Base-by-base conservation (phyloP, 2,329 filamentous ascomycete species). In the Cryphonectria japonica region DNA sequence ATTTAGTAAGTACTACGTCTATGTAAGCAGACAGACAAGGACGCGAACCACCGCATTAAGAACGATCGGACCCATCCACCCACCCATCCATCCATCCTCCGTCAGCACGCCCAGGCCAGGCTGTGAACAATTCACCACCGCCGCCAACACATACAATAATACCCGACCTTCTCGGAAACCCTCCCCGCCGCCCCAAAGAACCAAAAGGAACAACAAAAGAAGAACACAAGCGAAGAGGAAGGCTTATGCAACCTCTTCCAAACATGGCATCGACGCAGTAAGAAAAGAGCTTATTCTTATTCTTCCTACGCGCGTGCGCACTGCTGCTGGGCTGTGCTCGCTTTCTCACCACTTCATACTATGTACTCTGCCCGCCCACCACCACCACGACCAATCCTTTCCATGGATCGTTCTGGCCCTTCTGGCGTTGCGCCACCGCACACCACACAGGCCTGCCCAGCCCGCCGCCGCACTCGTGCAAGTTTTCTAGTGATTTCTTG, bases 261-360 rank as follows among this genome's bases (percentile, higher is more conserved):
- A 34, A 34, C 29, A 14, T 32, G 54, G 54, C 54, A 32, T 16
- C 54, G 54, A 14, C 54, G 29, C 6, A 19, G 26, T 57, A 29
- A 50, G 46, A 50, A n/a, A 50, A 50, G 54, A 59, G 13, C 3
- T 59, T 59, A 59, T 59, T 59, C 54, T 34, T 59, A 59, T 59
- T 59, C 54, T 22, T 59, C 54, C 54, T 59, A 7, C 54, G 26
- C 29, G 29, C 46, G 46, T 16, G 46, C 9, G 46, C 46, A 46
- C 22, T 50, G n/a, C 22, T 50, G n/a, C 46, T n/a, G 46, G 46
- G 46, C 46, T 50, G 37, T 39, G 37, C 37, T 39, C 37, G 13
- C 9, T 26, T n/a, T 39, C 37, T 39, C 37, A 39, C 37, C 37
- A 39, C 37, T 39, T 39, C 46, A 22, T n/a, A 8, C 43, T n/a